These are phyloP conservation scores for Daldinia eschscholtzii DNA, from an alignment of 2,329 filamentous ascomycete genomes.

Conservation along the genomic window DNA sequence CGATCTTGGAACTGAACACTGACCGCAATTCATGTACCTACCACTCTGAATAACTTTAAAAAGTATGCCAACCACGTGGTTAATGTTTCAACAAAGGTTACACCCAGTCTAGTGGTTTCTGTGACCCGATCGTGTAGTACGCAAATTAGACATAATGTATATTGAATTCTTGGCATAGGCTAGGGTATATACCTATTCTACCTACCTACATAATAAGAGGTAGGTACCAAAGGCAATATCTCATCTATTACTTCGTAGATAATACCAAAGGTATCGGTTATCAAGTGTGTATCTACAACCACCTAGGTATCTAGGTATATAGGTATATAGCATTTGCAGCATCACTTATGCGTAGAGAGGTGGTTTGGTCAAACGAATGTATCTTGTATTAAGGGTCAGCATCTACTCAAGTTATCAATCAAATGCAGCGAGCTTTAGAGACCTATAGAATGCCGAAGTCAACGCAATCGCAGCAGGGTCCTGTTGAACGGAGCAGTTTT, in stretches of 20 bases:
- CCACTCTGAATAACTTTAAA: background rate
- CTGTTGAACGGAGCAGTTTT: slow-evolving; percentile 17
- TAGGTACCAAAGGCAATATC: too few relatives aligned
- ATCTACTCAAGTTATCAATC: slow-evolving; percentile 33
- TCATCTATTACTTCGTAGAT: too few relatives aligned
- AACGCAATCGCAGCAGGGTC: slow-evolving; percentile 11
- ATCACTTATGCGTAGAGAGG: background rate
- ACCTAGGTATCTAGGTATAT: too few relatives aligned
- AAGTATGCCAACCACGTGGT: slow-evolving; percentile 34
- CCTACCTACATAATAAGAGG: background rate
- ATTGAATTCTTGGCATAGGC: slow-evolving; percentile 8
- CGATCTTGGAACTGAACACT: too few relatives aligned
- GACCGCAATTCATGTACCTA: background rate
- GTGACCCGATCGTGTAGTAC: slow-evolving; percentile 13
- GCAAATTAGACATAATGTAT: slow-evolving; percentile 13
- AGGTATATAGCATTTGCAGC: background rate
- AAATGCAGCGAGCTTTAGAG: slow-evolving; percentile 30
- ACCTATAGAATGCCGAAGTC: slow-evolving; percentile 21
- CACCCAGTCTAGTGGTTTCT: slow-evolving; percentile 24
- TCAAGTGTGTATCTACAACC: too few relatives aligned
- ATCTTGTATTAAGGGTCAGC: slow-evolving; percentile 43
- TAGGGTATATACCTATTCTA: background rate
- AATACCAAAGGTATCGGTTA: too few relatives aligned
- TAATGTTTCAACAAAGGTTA: slow-evolving; percentile 35
- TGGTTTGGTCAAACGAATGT: slow-evolving; percentile 45